Evolutionary conservation across 129 eudicot species (phyloP).

Genomic region (Apium graveolens): DNA sequence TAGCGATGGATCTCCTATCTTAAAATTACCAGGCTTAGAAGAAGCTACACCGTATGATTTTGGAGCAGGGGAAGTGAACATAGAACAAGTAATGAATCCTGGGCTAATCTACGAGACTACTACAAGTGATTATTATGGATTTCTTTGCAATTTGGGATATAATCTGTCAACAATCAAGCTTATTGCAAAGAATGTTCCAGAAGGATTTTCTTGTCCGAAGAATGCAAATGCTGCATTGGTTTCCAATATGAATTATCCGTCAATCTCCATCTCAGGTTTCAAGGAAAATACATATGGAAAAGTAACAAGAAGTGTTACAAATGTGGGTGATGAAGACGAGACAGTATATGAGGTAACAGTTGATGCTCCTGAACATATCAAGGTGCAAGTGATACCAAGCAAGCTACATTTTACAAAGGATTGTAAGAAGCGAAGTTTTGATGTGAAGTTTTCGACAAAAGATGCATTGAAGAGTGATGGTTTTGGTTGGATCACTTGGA

Average conservation of each 20-base stretch:
- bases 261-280: conserved; percentile 43
- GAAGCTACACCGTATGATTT: conserved; percentile 67
- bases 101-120: conserved; percentile 57
- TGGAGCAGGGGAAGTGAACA: conserved; percentile 78
- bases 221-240: conserved; percentile 25
- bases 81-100: conserved; percentile 44
- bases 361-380: conserved; percentile 43
- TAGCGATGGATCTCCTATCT: conserved; percentile 47
- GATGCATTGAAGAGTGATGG: conserved; percentile 14
- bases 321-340: conserved; percentile 48
- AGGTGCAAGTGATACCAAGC: conserved; percentile 48
- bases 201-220: conserved; percentile 48
- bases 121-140: conserved; percentile 29
- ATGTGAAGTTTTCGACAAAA: conserved; percentile 23
- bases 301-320: conserved; percentile 50
- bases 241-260: conserved; percentile 74
- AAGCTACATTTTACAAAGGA: conserved; percentile 33
- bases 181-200: conserved; percentile 40
- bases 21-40: conserved; percentile 31
- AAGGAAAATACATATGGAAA: conserved; percentile 11
- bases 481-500: conserved; percentile 75
- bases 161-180: conserved; percentile 34
- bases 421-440: too few species aligned
- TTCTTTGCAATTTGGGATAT: conserved; percentile 64
- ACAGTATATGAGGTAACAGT: conserved; percentile 36